Percentiles rank a stretch among this genome's conserved stretches.
Evolutionary conservation across 1,284 basidiomycete species (phyloP).

Genomic region (Cryptococcus jaspeensis): DNA sequence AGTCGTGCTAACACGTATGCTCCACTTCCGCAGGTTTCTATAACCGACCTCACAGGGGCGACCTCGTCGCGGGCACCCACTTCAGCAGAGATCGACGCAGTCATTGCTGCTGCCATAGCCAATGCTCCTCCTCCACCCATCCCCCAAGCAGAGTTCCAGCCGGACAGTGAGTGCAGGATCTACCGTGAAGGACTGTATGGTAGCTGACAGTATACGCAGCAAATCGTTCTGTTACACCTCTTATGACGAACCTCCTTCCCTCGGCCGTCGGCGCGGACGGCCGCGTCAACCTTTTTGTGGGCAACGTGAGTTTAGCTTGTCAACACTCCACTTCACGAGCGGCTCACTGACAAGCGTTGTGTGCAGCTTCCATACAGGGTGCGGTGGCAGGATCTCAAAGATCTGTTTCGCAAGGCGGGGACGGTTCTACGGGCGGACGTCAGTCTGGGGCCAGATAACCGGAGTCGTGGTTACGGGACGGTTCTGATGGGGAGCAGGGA

Average conservation of each 20-base stretch:
- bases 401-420: constrained; percentile 90
- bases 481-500: constrained; percentile 87
- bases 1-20: background rate
- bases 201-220: constrained; percentile 12
- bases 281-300: constrained; percentile 83
- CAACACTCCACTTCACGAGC: constrained; percentile 1
- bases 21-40: constrained; percentile 4
- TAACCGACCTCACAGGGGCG: constrained; percentile 9
- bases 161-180: constrained; percentile 25
- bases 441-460: constrained; percentile 84
- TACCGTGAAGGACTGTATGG: background rate
- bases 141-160: constrained; percentile 18
- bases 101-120: constrained; percentile 48
- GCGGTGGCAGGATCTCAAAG: constrained; percentile 97
- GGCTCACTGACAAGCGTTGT: constrained; percentile 2
- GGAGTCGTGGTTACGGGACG: constrained; percentile 88
- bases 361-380: constrained; percentile 81
- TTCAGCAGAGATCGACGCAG: constrained; percentile 49
- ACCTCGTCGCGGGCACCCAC: constrained; percentile 35
- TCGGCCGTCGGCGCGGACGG: constrained; percentile 62
- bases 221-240: constrained; percentile 40
- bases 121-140: constrained; percentile 44
- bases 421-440: constrained; percentile 94
- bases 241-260: constrained; percentile 51
- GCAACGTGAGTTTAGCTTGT: constrained; percentile 63